phyloP scores from a whole-genome alignment of 2,329 filamentous ascomycete genomes.

The Setomelanomma holmii region DNA sequence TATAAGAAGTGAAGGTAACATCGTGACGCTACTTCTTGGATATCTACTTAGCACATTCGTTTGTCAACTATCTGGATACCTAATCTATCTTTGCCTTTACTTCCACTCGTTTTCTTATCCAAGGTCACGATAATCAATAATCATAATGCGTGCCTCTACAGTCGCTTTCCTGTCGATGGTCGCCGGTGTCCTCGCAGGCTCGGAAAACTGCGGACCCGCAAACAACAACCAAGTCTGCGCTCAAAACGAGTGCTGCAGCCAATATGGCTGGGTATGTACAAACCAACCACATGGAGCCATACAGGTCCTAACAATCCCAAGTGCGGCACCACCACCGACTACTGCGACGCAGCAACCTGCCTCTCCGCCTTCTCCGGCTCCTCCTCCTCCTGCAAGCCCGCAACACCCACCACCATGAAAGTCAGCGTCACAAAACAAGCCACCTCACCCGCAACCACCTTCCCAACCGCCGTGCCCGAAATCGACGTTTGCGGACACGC shows the following conservation, averaged over 20 bases:
- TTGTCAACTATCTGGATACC: background rate
- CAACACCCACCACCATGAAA: conserved; percentile 21
- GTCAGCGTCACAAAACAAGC: conserved; percentile 20
- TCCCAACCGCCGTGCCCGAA: conserved; percentile 41
- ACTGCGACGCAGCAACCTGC: conserved; percentile 48
- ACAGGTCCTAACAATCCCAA: conserved; percentile 1
- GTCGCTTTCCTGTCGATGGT: conserved; percentile 36
- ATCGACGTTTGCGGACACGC: conserved; percentile 52
- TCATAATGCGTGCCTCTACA: conserved; percentile 41
- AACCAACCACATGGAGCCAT: background rate
- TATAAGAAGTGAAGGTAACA: background rate
- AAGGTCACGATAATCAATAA: conserved; percentile 10
- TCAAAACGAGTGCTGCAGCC: conserved; percentile 41
- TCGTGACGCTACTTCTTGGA: background rate
- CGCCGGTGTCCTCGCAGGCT: conserved; percentile 33
- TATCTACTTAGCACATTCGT: conserved; percentile 1
- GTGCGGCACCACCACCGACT: conserved; percentile 44
- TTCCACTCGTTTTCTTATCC: background rate
- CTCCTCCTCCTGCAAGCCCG: conserved; percentile 39
- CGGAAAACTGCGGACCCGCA: conserved; percentile 47
- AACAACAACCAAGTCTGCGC: conserved; percentile 44
- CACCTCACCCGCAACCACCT: too few species aligned
- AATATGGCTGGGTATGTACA: conserved; percentile 24
- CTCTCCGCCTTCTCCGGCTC: conserved; percentile 41
- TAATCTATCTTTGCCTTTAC: background rate